A percentile compares a stretch with the other conserved stretches of the same genome.
Conservation (phyloP, 2,329 filamentous ascomycete species). For the Penicillium paneum region DNA sequence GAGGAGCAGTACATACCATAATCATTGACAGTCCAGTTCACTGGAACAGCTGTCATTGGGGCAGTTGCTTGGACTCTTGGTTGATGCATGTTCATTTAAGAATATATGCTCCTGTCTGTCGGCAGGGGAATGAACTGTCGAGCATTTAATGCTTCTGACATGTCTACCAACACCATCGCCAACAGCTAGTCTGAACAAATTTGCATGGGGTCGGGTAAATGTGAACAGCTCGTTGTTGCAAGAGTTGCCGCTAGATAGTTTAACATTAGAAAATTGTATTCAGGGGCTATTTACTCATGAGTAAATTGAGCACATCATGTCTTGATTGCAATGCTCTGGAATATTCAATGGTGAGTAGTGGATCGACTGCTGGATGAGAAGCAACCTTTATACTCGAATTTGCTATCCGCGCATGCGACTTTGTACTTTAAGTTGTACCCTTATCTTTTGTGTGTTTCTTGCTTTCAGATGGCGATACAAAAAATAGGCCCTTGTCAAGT, state of each 20-base stretch:
- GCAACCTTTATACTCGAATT: not conserved
- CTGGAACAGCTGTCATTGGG: not conserved
- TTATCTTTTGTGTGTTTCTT: not conserved
- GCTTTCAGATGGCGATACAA: not conserved
- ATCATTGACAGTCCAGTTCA: not conserved
- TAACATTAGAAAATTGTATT: not conserved
- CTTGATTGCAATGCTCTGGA: not conserved
- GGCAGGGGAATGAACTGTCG: not conserved
- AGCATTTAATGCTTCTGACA: not conserved
- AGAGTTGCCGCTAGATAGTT: not conserved
- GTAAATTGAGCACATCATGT: conserved; percentile 6
- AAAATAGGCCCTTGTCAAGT: not conserved
- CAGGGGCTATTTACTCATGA: not conserved
- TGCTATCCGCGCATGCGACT: not conserved
- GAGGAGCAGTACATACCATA: conserved; percentile 3
- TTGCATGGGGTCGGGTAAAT: not conserved
- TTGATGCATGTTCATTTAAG: not conserved
- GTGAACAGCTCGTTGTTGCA: conserved; percentile 2
- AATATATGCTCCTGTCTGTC: conserved; percentile 1
- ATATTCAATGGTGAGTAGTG: not conserved
- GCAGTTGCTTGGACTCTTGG: not conserved
- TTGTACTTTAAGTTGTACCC: not conserved
- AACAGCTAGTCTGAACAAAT: not conserved
- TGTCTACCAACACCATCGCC: not conserved
- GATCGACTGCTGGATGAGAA: not conserved